These are phyloP conservation scores for Ganoderma meredithae DNA, from an alignment of 1,284 basidiomycete genomes.

Conservation along the genomic window DNA sequence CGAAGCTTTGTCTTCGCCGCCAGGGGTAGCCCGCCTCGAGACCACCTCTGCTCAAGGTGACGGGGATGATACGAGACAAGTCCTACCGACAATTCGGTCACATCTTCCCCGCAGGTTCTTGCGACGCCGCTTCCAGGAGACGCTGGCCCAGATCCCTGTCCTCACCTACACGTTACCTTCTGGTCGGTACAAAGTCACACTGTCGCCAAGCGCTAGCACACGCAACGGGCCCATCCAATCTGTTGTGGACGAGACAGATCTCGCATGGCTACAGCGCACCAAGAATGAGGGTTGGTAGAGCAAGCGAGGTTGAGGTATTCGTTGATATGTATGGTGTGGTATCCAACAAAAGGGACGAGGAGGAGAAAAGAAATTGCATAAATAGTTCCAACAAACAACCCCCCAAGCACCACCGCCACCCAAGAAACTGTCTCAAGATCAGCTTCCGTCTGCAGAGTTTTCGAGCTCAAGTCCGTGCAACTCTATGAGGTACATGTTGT, in stretches of 20 bases:
- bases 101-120: constrained; percentile 55
- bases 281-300: constrained; percentile 9
- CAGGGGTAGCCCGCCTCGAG: constrained; percentile 29
- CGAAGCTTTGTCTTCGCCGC: constrained; percentile 51
- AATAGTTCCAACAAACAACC: constrained; percentile 28
- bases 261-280: constrained; percentile 45
- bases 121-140: constrained; percentile 67
- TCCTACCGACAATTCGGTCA: constrained; percentile 21
- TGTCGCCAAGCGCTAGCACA: constrained; percentile 39
- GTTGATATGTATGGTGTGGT: constrained; percentile 28
- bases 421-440: constrained; percentile 4
- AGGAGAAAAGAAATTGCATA: constrained; percentile 31
- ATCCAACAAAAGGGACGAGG: constrained; percentile 30
- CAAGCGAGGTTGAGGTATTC: constrained; percentile 24
- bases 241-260: constrained; percentile 41
- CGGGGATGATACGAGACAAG: constrained; percentile 24
- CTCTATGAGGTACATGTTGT: constrained; percentile 84
- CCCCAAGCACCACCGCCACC: background rate
- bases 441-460: constrained; percentile 44
- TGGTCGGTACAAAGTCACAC: constrained; percentile 34
- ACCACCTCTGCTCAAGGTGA: constrained; percentile 19
- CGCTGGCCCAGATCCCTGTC: constrained; percentile 65
- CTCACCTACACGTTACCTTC: constrained; percentile 46
- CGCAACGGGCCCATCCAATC: constrained; percentile 31
- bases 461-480: constrained; percentile 81